A percentile compares a stretch with the other conserved stretches of the same genome.
Conservation (phyloP, 371 early-diverging fungal species). For the Entomophthora muscae region DNA sequence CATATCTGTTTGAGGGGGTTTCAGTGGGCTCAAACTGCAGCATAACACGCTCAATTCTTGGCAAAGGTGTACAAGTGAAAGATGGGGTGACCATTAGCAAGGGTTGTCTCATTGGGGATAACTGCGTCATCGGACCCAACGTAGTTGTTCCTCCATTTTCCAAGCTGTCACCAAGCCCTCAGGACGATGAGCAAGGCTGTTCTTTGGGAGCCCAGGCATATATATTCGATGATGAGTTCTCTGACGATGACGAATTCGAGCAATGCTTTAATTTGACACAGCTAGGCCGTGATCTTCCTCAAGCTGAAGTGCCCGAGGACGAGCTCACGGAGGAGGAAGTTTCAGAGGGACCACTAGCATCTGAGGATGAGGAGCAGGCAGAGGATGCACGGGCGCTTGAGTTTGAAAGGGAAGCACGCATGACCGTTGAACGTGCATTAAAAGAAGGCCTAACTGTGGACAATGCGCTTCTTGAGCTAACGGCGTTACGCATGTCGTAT, state of each 20-base stretch:
- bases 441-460: constrained; percentile 56
- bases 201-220: constrained; percentile 7
- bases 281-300: constrained; percentile 3
- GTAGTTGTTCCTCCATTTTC: constrained; percentile 44
- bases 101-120: constrained; percentile 50
- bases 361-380: constrained; percentile 22
- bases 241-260: constrained; percentile 13
- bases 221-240: constrained; percentile 18
- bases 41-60: constrained; percentile 53
- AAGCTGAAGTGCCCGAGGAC: constrained; percentile 18
- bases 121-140: constrained; percentile 63
- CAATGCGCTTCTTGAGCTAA: constrained; percentile 68
- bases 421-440: constrained; percentile 65
- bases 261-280: background rate
- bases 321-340: constrained; percentile 14
- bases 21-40: constrained; percentile 42
- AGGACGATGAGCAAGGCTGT: constrained; percentile 20
- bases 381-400: constrained; percentile 22
- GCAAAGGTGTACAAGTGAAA: constrained; percentile 39
- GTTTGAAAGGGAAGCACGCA: constrained; percentile 56
- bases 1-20: constrained; percentile 70
- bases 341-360: constrained; percentile 13
- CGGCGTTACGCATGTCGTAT: constrained; percentile 75
- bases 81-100: constrained; percentile 38
- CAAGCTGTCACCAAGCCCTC: constrained; percentile 38